A percentile compares a stretch with the other conserved stretches of the same genome.
phyloP scores from a whole-genome alignment of 2,329 filamentous ascomycete genomes.

The Ophiocordyceps camponoti-floridani region DNA sequence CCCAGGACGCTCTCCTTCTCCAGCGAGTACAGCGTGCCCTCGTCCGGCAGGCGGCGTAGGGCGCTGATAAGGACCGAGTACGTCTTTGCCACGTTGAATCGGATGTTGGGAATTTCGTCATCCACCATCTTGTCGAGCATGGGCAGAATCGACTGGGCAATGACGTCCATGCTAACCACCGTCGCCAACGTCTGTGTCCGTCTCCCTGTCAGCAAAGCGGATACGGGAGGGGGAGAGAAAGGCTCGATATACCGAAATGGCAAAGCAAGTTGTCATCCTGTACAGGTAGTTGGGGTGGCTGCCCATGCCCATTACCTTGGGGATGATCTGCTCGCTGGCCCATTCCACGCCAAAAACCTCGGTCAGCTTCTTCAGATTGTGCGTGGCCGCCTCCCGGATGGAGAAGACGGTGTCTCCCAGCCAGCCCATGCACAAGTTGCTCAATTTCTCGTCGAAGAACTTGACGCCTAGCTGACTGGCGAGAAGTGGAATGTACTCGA shows the following conservation, averaged over 20 bases:
- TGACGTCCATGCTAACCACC: constrained; percentile 84
- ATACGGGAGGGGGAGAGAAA: not conserved
- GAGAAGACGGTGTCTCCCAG: constrained; percentile 97
- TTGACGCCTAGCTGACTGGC: constrained; percentile 90
- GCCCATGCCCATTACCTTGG: constrained; percentile 97
- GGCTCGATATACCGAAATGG: constrained; percentile 63
- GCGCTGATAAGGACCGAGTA: constrained; percentile 80
- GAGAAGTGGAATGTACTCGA: constrained; percentile 94
- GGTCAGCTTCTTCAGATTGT: constrained; percentile 94
- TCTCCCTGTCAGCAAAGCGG: not conserved
- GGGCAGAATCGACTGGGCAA: constrained; percentile 80
- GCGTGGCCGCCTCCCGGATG: constrained; percentile 90
- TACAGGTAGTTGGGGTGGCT: constrained; percentile 98
- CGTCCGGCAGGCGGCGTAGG: constrained; percentile 76
- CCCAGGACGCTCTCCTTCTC: constrained; percentile 56
- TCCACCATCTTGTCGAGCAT: constrained; percentile 89
- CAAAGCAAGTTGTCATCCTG: constrained; percentile 99
- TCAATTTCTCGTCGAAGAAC: constrained; percentile 97
- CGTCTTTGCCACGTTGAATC: constrained; percentile 98
- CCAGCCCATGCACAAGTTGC: constrained; percentile 94
- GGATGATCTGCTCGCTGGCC: constrained; percentile 93
- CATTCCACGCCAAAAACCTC: constrained; percentile 97
- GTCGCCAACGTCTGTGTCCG: constrained; percentile 63
- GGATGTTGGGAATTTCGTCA: constrained; percentile 96
- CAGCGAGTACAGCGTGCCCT: constrained; percentile 69